A percentile compares a stretch with the other conserved stretches of the same genome.
These are phyloP conservation scores for Mortierella sp. DNA, from an alignment of 371 early-diverging fungal species.

Conservation along the genomic window DNA sequence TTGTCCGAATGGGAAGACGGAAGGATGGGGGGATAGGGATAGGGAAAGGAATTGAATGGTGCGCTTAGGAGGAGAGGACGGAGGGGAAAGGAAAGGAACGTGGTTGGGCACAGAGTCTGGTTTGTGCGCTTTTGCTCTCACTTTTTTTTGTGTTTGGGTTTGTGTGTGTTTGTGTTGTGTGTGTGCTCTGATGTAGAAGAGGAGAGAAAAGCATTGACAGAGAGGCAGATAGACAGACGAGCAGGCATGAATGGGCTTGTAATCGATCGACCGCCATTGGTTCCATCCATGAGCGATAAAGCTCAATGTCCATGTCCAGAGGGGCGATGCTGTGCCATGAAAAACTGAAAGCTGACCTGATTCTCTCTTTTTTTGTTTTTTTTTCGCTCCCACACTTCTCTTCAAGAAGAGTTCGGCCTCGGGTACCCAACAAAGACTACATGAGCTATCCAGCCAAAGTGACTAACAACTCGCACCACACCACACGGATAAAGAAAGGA, in stretches of 20 bases:
- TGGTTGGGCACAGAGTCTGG: constrained; percentile 18
- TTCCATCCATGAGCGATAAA: not conserved
- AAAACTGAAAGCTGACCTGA: constrained; percentile 6
- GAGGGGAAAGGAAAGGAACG: not conserved
- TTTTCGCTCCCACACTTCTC: not conserved
- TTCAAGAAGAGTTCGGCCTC: not conserved
- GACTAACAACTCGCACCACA: not conserved
- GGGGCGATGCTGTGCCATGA: constrained; percentile 6
- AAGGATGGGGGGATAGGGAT: not conserved
- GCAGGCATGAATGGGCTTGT: not conserved
- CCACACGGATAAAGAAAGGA: not conserved
- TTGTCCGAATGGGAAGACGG: not conserved
- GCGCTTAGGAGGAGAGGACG: no score
- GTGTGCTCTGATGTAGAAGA: not conserved
- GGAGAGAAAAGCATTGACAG: not conserved
- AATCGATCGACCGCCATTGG: constrained; percentile 1
- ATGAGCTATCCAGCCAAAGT: not conserved
- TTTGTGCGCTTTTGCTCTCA: constrained; percentile 10
- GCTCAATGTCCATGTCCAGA: not conserved
- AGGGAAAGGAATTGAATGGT: not conserved
- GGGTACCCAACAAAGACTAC: constrained; percentile 14
- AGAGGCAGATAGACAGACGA: not conserved
- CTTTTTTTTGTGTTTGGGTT: not conserved
- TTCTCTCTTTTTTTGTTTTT: no score
- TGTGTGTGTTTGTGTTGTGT: not conserved